Conservation (phyloP, 1,284 basidiomycete species). For the Apiotrichum mycotoxinovorans region DNA sequence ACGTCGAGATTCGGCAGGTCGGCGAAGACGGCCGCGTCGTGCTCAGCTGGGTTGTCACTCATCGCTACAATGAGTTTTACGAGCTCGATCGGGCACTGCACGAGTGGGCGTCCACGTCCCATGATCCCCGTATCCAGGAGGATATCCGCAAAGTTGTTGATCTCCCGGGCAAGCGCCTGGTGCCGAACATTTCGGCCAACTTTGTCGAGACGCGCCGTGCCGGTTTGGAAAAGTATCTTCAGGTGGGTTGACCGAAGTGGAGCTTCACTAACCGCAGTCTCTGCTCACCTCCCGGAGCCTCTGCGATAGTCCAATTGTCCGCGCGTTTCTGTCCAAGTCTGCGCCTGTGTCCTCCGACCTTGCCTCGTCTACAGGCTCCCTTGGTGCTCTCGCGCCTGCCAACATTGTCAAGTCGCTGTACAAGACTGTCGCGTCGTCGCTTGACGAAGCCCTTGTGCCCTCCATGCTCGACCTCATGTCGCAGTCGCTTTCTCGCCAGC, state of each 20-base stretch:
- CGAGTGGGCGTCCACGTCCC: conserved; percentile 27
- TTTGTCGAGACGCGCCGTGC: conserved; percentile 76
- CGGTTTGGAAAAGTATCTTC: conserved; percentile 82
- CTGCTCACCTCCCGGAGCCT: conserved; percentile 68
- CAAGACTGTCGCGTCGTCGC: conserved; percentile 79
- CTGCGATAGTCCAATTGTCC: conserved; percentile 77
- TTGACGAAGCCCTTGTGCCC: conserved; percentile 89
- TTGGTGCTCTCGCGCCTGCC: conserved; percentile 58
- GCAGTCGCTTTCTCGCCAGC: conserved; percentile 67
- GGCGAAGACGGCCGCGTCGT: conserved; percentile 63
- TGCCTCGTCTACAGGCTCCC: conserved; percentile 32
- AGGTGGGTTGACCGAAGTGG: conserved; percentile 55
- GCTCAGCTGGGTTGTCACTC: conserved; percentile 84
- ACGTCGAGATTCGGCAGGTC: conserved; percentile 87
- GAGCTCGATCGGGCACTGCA: conserved; percentile 76
- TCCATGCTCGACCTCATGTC: conserved; percentile 87
- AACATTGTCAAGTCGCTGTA: conserved; percentile 75
- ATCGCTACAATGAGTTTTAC: conserved; percentile 92
- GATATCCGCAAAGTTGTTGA: conserved; percentile 51
- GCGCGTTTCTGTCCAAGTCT: conserved; percentile 74
- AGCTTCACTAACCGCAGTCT: conserved; percentile 54
- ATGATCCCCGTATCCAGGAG: not conserved
- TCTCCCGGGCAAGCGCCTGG: conserved; percentile 86
- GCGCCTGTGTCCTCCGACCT: not conserved
- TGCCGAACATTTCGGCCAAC: conserved; percentile 67